Evolutionary conservation across 192 early-diverging fungal genomes (phyloP).

Genomic region (Paraglomus occultum): DNA sequence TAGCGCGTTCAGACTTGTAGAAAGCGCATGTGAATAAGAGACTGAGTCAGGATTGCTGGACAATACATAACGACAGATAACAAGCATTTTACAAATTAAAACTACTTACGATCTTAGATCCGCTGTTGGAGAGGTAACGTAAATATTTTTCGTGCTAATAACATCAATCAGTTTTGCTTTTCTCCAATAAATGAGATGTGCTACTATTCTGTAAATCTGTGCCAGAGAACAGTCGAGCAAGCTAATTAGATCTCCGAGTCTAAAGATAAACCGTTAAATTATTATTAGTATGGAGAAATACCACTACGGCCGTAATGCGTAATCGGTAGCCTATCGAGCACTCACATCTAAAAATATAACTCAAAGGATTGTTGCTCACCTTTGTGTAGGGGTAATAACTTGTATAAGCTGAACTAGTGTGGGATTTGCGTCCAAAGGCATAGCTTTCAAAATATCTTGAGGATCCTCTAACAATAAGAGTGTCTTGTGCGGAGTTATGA

Average conservation of each 20-base stretch:
- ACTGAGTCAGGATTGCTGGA: slow-evolving; percentile 8
- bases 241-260: slow-evolving; percentile 77
- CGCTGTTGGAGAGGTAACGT: slow-evolving; percentile 70
- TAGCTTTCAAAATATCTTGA: slow-evolving; percentile 71
- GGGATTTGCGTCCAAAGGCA: slow-evolving; percentile 80
- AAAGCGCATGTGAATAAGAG: slow-evolving; percentile 32
- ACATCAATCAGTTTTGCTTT: slow-evolving; percentile 89
- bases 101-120: slow-evolving; percentile 53
- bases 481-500: slow-evolving; percentile 84
- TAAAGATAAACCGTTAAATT: slow-evolving; percentile 27
- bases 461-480: slow-evolving; percentile 82
- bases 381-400: slow-evolving; percentile 78
- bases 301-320: too few relatives aligned
- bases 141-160: slow-evolving; percentile 72
- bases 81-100: neutral
- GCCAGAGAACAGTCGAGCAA: slow-evolving; percentile 90
- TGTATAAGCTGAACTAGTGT: slow-evolving; percentile 89
- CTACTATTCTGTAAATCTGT: slow-evolving; percentile 84
- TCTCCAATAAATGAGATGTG: slow-evolving; percentile 92
- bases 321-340: too few relatives aligned
- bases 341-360: neutral
- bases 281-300: too few relatives aligned
- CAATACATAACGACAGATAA: too few relatives aligned
- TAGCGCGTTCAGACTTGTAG: slow-evolving; percentile 36
- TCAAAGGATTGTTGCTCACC: slow-evolving; percentile 39